Evolutionary conservation across 176 grass and related monocot species (phyloP).

Genomic region (Microstegium vimineum): DNA sequence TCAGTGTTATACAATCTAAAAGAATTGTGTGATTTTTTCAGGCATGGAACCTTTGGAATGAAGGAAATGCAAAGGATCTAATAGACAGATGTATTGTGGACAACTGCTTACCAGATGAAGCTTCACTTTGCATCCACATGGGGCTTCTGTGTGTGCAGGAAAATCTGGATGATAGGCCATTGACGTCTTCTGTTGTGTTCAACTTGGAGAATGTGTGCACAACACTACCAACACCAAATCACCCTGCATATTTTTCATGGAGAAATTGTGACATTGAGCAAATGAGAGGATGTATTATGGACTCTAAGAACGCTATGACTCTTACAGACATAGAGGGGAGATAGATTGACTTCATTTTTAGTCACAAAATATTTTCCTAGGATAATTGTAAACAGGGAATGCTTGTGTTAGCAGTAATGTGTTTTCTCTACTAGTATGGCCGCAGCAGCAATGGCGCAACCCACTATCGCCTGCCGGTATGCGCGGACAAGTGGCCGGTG

Average conservation of each 20-base stretch:
- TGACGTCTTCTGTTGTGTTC: conserved; percentile 22
- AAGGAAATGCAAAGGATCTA: conserved; percentile 19
- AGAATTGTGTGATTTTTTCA: not conserved
- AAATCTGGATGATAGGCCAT: conserved; percentile 34
- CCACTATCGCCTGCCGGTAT: too few species aligned
- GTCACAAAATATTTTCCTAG: not conserved
- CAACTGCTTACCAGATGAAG: conserved; percentile 16
- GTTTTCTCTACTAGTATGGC: not conserved
- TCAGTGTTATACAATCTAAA: not conserved
- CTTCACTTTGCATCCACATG: conserved; percentile 31
- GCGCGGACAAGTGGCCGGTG: too few species aligned
- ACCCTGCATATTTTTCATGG: not conserved
- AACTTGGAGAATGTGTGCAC: conserved; percentile 27
- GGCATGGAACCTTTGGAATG: conserved; percentile 51
- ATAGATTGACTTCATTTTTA: not conserved
- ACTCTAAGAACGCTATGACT: not conserved
- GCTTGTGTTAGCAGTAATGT: not conserved
- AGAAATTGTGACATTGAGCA: not conserved
- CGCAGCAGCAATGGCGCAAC: too few species aligned
- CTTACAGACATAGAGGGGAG: not conserved
- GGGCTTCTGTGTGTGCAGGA: conserved; percentile 50
- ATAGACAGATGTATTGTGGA: conserved; percentile 22
- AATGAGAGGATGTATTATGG: not conserved
- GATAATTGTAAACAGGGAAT: not conserved
- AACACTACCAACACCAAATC: conserved; percentile 6